Evolutionary conservation across 805 yeast genomes (phyloP), one percentile per base, ranked within the genome.

Genomic region (Lipomyces orientalis): DNA sequence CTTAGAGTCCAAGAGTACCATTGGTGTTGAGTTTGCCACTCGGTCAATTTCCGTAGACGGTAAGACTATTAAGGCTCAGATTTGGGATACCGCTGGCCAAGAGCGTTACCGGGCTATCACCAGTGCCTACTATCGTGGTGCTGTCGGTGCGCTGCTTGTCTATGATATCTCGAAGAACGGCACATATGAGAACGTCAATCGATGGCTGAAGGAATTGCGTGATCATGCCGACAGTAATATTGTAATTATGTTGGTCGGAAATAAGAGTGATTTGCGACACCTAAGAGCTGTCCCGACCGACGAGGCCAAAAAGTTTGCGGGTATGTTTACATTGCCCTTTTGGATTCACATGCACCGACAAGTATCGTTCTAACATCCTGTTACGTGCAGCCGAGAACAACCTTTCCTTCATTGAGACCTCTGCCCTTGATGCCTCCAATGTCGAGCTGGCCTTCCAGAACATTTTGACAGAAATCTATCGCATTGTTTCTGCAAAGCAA

Each of bases 11-110:
- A 88, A 95, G 79, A 90, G 97, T 63, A 94, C 99, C 34, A 94
- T 94, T 77, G 99, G 99, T 59, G 99, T 95, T 61, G 99, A 95
- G 80, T 94, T 94, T 82, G 98, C 98, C 56, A 95, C 98, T 29
- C 86, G 98, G 79, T 93, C 98, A 2, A 88, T 95, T 65, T 96
- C 91, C 75, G 86, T 95, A 67, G 98, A 95, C 77, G 97, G 97
- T 73, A 95, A 94, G 82, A 92, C 96, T 68, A 93, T 94, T 79
- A 94, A 94, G 81, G 87, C 97, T 75, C 99, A 94, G 83, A 94
- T 94, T 78, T 94, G 99, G 99, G 99, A 94, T 80, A 94, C 99
- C 49, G 99, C 99, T 1, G 99, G 99, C 69, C 99, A 94, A 82
- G 99, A 94, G 80, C 88, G 99, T 79, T 94, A 95, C 83, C 87